Base-by-base conservation (phyloP, 345 rosid species). In the Diplotaxis tenuifolia region DNA sequence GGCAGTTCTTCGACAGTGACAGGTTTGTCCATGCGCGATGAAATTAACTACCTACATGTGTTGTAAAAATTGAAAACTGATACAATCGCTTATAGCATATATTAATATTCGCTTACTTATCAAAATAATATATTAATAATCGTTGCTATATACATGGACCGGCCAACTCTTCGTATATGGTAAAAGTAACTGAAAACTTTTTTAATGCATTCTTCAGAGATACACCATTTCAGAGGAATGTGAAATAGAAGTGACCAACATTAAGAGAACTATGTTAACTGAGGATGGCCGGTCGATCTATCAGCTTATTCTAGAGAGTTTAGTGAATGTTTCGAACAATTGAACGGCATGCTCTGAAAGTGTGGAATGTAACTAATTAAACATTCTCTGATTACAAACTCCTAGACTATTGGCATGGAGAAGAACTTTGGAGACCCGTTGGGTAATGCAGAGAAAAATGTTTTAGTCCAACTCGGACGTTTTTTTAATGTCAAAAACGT, bases 1-100 rank as follows among this genome's bases (percentile, higher is more conserved):
- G 57, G 65, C 29, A 72, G 42, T 23, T 53, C 63, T 54, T 31
- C 63, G 45, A 72, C 63, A 64, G 27, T 36, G 70, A 64, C 57
- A 54, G 76, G 75, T 0, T n/a, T 42, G 18, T 42, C 14, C 50
- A 42, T 42, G 50, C 18, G 18, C 15, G 18, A 42, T 42, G 50
- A 42, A n/a, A 14, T 42, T 40, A 29, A 42, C 50, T 42, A n/a
- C 15, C 9, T 36, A 32, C 42, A 38, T 38, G 47, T 38, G 15
- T 38, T 38, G 47, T 3, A 11, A 38, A 38, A 38, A 34, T 9
- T 34, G 40, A 34, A 12, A 34, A 34, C 40, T 34, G 40, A 34
- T 34, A 34, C n/a, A n/a, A 34, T 34, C 40, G 12, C 29, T 27
- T 27, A 27, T 27, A 2, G 29, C 29, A 3, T 27, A 25, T 25